phyloP scores from a whole-genome alignment of 1,139 yeast species.

The Sugiyamaella xylanicola region DNA sequence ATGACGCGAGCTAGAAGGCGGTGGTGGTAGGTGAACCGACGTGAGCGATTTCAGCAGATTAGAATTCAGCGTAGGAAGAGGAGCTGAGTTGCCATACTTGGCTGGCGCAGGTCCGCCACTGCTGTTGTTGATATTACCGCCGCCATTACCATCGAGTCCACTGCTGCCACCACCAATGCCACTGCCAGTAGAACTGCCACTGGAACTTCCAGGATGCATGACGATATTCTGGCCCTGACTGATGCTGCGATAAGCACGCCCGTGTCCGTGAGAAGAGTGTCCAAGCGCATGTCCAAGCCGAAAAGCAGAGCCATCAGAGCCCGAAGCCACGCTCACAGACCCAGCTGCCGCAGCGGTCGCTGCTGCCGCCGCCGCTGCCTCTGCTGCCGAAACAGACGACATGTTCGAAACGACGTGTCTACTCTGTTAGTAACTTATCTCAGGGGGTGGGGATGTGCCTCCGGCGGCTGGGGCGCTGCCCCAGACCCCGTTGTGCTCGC shows the following conservation, averaged over 20 bases:
- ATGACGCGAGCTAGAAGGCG: constrained; percentile 39
- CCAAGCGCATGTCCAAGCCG: background rate
- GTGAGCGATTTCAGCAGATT: constrained; percentile 48
- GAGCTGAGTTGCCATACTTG: constrained; percentile 13
- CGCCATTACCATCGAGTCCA: background rate
- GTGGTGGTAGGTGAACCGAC: constrained; percentile 50
- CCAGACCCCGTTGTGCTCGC: constrained; percentile 1
- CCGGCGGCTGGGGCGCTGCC: background rate
- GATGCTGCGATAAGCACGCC: background rate
- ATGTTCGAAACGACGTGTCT: constrained; percentile 15
- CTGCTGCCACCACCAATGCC: background rate
- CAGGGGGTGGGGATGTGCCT: background rate
- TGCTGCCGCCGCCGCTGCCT: constrained; percentile 22
- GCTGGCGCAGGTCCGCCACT: constrained; percentile 8
- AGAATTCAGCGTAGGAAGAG: constrained; percentile 40
- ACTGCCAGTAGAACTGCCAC: constrained; percentile 1
- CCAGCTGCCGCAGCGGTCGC: constrained; percentile 18
- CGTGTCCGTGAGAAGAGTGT: background rate
- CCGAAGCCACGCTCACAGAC: constrained; percentile 4
- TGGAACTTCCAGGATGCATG: background rate
- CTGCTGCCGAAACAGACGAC: constrained; percentile 20
- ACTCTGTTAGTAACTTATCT: background rate
- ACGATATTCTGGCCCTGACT: background rate
- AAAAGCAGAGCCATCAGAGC: background rate
- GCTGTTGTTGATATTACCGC: background rate